These are phyloP conservation scores for Ascomycota sp. DNA, from an alignment of 2,329 filamentous ascomycete genomes.

Conservation along the genomic window DNA sequence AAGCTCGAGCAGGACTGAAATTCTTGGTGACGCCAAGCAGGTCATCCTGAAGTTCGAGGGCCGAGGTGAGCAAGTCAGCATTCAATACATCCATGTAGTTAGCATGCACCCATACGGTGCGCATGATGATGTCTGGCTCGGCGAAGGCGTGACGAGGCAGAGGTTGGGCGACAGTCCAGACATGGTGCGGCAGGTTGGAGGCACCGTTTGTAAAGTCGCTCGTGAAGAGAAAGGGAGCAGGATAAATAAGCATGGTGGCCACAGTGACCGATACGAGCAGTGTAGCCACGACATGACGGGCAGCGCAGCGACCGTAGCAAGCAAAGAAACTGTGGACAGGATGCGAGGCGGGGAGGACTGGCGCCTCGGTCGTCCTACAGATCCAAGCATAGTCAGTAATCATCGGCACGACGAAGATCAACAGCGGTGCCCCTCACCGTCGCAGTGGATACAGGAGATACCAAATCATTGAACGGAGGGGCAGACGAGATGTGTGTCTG, in stretches of 20 bases:
- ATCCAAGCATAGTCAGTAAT: not conserved
- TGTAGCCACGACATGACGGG: slow-evolving; percentile 54
- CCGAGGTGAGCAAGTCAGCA: slow-evolving; percentile 40
- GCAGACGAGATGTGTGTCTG: not conserved
- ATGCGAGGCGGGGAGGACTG: slow-evolving; percentile 40
- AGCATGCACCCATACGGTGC: slow-evolving; percentile 64
- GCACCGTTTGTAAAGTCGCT: slow-evolving; percentile 51
- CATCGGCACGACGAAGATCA: not conserved
- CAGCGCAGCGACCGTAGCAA: slow-evolving; percentile 49
- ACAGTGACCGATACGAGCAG: slow-evolving; percentile 54
- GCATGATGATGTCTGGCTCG: slow-evolving; percentile 56
- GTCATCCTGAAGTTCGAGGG: slow-evolving; percentile 48
- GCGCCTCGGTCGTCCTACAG: slow-evolving; percentile 51
- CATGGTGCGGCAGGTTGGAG: slow-evolving; percentile 55
- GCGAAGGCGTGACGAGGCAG: slow-evolving; percentile 28
- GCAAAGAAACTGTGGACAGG: slow-evolving; percentile 44
- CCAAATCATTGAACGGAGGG: slow-evolving; percentile 39
- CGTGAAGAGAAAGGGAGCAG: slow-evolving; percentile 54
- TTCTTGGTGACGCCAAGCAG: slow-evolving; percentile 40
- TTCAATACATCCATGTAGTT: slow-evolving; percentile 61
- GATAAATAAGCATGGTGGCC: slow-evolving; percentile 51
- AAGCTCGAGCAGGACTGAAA: slow-evolving; percentile 26
- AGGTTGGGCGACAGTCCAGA: slow-evolving; percentile 57
- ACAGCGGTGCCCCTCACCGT: slow-evolving; percentile 32
- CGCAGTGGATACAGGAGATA: slow-evolving; percentile 58